Evolutionary conservation across 768 basidiomycete species (phyloP), one percentile per base, ranked within the genome.

Genomic region (Jaapia argillacea): DNA sequence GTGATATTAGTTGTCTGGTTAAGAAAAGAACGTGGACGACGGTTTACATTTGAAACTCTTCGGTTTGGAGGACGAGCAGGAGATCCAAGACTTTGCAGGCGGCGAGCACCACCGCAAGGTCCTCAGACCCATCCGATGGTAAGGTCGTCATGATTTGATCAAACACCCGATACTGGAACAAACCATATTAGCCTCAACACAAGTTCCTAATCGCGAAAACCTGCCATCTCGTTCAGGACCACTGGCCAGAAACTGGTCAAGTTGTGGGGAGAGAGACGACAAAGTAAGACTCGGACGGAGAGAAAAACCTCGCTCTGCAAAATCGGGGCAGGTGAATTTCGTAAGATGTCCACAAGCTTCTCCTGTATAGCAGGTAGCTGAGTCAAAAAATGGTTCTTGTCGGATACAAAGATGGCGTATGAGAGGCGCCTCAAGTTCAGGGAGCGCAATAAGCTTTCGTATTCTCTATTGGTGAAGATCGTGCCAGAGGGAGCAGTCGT

Each of bases 241-340:
- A 94, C 86, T 1, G 96, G 94, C 94, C 96, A 98, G 62, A 98
- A 89, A 52, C 91, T 93, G 6, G 85, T 83, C 54, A 99, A 58
- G 55, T 94, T 96, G 55, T 93, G 89, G 2, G 86, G 75, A 4
- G 88, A 87, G 40, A 98, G 71, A 13, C 96, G 79, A 57, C 90
- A 97, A 36, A 98, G 71, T 16, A 98, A 63, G 2, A 97, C 85
- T 7, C 96, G 74, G 40, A 98, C 77, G 55, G 92, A 97, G 12
- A 98, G 72, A 60, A 91, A 99, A 6, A 93, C 91, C 61, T 99
- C 94, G 54, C 85, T 84, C 57, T 92, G 87, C 1, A 99, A 91
- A 39, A 85, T 70, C 1, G 92, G 81, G 3, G 88, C 78, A 1
- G 85, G 68, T 13, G 79, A 75, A 51, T 79, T 86, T 25, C 87